Conservation (phyloP, 2,329 filamentous ascomycete genomes). For the Trematosphaeria pertusa region DNA sequence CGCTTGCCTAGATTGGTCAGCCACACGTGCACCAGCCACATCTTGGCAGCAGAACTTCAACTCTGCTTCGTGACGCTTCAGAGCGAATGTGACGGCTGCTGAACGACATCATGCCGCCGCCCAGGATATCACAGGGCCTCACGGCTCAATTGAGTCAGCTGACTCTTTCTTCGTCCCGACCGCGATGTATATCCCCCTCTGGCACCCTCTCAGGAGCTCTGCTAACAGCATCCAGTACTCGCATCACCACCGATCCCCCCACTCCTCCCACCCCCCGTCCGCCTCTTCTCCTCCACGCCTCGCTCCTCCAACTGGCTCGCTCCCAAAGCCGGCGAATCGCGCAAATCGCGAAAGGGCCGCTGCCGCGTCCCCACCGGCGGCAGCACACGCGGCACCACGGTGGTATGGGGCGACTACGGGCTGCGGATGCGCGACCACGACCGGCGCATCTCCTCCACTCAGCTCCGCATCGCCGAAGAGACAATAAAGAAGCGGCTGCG, state of each 20-base stretch:
- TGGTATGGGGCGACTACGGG: constrained; percentile 96
- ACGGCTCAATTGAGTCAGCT: constrained; percentile 42
- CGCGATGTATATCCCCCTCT: constrained; percentile 34
- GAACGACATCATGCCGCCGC: constrained; percentile 47
- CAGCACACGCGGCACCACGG: constrained; percentile 88
- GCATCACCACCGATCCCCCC: constrained; percentile 32
- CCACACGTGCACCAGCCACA: constrained; percentile 19
- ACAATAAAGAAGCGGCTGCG: constrained; percentile 88
- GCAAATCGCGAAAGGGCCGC: constrained; percentile 88
- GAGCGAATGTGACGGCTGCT: constrained; percentile 10
- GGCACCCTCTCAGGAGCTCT: constrained; percentile 6
- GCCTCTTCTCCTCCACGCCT: constrained; percentile 76
- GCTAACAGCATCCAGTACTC: constrained; percentile 22
- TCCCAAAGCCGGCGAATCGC: constrained; percentile 78
- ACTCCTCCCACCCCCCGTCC: constrained; percentile 49
- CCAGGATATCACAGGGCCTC: constrained; percentile 44
- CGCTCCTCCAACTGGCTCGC: constrained; percentile 76
- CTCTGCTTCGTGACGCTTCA: constrained; percentile 6
- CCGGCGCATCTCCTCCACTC: constrained; percentile 83
- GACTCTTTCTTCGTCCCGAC: constrained; percentile 30
- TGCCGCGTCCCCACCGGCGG: constrained; percentile 89
- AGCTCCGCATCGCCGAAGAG: constrained; percentile 90
- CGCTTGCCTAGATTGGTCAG: constrained; percentile 18
- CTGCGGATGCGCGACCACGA: constrained; percentile 93
- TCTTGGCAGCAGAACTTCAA: constrained; percentile 37